Evolutionary conservation across 768 basidiomycete genomes (phyloP), one percentile per base, ranked within the genome.

Genomic region (Amanita rubescens): DNA sequence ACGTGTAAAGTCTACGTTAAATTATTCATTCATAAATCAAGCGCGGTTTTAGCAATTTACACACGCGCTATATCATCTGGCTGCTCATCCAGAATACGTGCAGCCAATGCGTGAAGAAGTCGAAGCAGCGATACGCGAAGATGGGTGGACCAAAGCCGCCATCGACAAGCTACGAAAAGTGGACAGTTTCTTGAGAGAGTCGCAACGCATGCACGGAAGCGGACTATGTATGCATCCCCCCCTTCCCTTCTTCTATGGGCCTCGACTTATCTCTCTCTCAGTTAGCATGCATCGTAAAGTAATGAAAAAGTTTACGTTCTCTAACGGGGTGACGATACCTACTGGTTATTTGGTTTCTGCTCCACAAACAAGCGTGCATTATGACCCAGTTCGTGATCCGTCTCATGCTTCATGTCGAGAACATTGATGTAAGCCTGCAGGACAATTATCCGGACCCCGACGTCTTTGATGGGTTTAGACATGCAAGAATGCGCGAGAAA

Each of bases 121-220:
- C 4, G 71, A 74, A 27, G 48, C 58, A 1, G 68, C 72, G 4
- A 49, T 75, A 11, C 49, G 54, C 2, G 60, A 64, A 5, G 66
- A 75, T 27, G 75, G 69, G 24, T 77, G 72, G 67, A 60, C 64
- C 0, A 71, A 71, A 50, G 58, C 61, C 5, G 60, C 67, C 0
- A 51, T 76, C 14, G 61, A 61, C 4, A 70, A 71, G 44, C 69
- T 78, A 67, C 62, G 67, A 52, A 71, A 71, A 53, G 45, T 76
- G n/a, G 75, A 77, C 53, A 77, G 75, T 53, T 75, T 76, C 58
- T 54, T 76, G 15, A 68, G 69, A 34, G 77, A 77, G 49, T 69
- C 69, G 1, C 63, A 63, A 35, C 64, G 72, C 3, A 52, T 63
- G 14, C 60, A 60, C 8, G 66, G 65, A 0, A 52, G 61, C 20